Evolutionary conservation across 2,329 filamentous ascomycete genomes (phyloP), one percentile per base, ranked within the genome.

Genomic region (Gliomastix tumulicola): DNA sequence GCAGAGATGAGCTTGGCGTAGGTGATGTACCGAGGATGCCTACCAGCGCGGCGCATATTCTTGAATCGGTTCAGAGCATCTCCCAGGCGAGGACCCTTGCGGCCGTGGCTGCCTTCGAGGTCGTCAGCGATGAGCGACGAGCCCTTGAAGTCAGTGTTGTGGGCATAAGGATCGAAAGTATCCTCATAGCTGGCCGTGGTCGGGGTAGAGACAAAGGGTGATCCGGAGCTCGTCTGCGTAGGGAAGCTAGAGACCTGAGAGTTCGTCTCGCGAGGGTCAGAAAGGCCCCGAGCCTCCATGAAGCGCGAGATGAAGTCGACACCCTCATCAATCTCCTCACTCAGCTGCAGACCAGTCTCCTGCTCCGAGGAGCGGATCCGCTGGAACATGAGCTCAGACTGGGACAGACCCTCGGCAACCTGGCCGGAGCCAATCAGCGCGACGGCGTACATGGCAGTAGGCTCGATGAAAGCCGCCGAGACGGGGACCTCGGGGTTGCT

Each of bases 1-100:
- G 87, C 85, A 33, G 84, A 82, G 52, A 98, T 95, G 46, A 98
- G 71, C 72, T 96, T 97, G 34, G 89, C 88, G 51, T 97, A 96
- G 2, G 89, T 95, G 59, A 95, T 92, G 66, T 97, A 97, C 41
- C 90, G 81, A 36, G 90, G 88, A 57, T 96, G 88, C 54, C 88
- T 82, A 44, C 90, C 89, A 53, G 86, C 79, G 41, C 89, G 87
- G 45, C 92, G 88, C 69, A 96, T 95, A 64, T 94, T 95, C 57
- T 82, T 85, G 63, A 97, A 87, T 49, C 88, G 84, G 44, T 71
- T 73, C 43, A 97, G 66, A 23, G 88, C 87, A 45, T 95, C 88
- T 44, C 82, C 82, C 42, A 96, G 70, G 46, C 83, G 79, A 36
- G 80, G 75, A 17, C 80, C 81, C 46, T 81, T 79, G 41, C 84